Percentiles rank a stretch among this genome's conserved stretches.
phyloP scores from a whole-genome alignment of 148 eudicot species.

The Chenopodium formosanum region DNA sequence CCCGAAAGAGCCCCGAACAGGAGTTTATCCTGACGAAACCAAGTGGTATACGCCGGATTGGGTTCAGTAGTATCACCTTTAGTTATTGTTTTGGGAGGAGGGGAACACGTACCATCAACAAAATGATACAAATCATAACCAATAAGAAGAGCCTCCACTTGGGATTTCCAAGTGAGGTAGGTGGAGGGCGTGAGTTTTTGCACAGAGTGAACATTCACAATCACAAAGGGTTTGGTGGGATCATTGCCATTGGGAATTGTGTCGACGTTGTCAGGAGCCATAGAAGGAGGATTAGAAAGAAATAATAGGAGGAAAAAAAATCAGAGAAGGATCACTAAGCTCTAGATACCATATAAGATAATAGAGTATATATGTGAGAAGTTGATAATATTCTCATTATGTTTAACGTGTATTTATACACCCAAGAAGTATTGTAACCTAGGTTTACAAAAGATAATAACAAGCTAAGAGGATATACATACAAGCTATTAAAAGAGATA shows the following conservation, averaged over 20 bases:
- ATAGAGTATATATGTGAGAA: too few species aligned
- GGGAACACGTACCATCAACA: not conserved
- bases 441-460: too few species aligned
- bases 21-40: not conserved
- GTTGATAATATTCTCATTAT: too few species aligned
- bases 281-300: not conserved
- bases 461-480: too few species aligned
- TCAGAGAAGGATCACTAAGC: too few species aligned
- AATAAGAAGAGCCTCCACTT: not conserved
- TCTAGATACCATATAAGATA: too few species aligned
- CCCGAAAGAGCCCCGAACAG: not conserved
- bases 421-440: too few species aligned
- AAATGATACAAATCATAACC: slow-evolving; percentile 8
- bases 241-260: not conserved
- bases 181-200: not conserved
- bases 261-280: not conserved
- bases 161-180: not conserved
- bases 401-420: too few species aligned
- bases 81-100: not conserved
- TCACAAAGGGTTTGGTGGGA: not conserved
- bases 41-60: not conserved
- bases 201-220: not conserved
- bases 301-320: too few species aligned
- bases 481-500: too few species aligned
- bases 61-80: not conserved